Conservation (phyloP, 1,139 yeast species). For the Suhomyces coccinellae region DNA sequence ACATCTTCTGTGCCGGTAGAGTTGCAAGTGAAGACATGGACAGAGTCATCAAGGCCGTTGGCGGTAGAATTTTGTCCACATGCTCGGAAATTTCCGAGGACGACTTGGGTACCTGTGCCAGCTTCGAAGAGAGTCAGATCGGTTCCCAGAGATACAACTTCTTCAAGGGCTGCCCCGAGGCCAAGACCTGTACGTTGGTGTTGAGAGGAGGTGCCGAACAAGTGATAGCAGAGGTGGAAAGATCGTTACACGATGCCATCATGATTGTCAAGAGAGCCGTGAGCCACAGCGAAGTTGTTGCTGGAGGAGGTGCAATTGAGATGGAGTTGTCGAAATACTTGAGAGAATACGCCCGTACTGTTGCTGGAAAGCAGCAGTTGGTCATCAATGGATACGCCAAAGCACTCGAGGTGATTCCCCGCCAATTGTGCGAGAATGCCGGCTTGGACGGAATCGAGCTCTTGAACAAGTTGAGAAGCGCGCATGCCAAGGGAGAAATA, state of each 20-base stretch:
- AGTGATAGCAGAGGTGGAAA: constrained; percentile 96
- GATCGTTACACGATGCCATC: constrained; percentile 96
- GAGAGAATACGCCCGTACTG: constrained; percentile 81
- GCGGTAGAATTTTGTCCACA: constrained; percentile 88
- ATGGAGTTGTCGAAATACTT: constrained; percentile 92
- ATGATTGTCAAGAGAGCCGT: constrained; percentile 97
- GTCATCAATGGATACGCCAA: constrained; percentile 90
- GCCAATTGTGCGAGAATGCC: constrained; percentile 96
- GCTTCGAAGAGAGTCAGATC: constrained; percentile 89
- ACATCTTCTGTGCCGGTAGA: constrained; percentile 97
- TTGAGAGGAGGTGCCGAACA: constrained; percentile 98
- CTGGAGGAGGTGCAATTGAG: constrained; percentile 99
- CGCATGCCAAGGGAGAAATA: constrained; percentile 88
- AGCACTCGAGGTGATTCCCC: constrained; percentile 93
- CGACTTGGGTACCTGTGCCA: constrained; percentile 83
- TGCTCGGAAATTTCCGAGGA: constrained; percentile 67
- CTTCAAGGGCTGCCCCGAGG: constrained; percentile 88
- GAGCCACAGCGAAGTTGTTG: constrained; percentile 82
- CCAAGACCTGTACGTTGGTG: constrained; percentile 89
- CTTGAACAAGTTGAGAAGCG: constrained; percentile 85
- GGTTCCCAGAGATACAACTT: constrained; percentile 94
- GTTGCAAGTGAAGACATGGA: constrained; percentile 87
- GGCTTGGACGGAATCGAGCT: constrained; percentile 96
- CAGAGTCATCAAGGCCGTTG: constrained; percentile 91
- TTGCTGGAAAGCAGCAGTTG: constrained; percentile 95